These are phyloP conservation scores for Taphrina betulina DNA, from an alignment of 1,139 yeast species.

Conservation along the genomic window DNA sequence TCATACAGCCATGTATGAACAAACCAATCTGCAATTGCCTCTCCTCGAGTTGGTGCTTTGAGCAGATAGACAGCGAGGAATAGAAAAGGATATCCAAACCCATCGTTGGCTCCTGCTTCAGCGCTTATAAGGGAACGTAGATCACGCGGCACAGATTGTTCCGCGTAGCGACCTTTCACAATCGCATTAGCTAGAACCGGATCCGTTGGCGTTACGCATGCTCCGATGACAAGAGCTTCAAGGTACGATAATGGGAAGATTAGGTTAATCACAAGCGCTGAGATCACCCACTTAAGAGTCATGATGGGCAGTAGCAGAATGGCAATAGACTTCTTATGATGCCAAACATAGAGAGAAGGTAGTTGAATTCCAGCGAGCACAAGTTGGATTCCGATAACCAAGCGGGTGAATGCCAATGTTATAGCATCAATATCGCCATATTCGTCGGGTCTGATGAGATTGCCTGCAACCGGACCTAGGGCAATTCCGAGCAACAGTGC, in stretches of 20 bases:
- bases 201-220: slow-evolving; percentile 40
- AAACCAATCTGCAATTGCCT: slow-evolving; percentile 45
- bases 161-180: slow-evolving; percentile 49
- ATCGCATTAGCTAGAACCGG: slow-evolving; percentile 51
- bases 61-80: slow-evolving; percentile 45
- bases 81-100: slow-evolving; percentile 49
- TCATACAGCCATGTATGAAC: slow-evolving; percentile 46
- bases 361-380: slow-evolving; percentile 49
- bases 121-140: slow-evolving; percentile 45
- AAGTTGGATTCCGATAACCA: slow-evolving; percentile 49
- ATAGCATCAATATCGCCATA: slow-evolving; percentile 38
- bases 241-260: slow-evolving; percentile 41
- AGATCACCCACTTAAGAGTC: slow-evolving; percentile 49
- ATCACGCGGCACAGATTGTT: slow-evolving; percentile 43
- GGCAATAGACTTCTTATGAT: slow-evolving; percentile 44
- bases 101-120: slow-evolving; percentile 50
- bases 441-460: slow-evolving; percentile 40
- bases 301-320: slow-evolving; percentile 48
- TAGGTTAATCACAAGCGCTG: slow-evolving; percentile 46
- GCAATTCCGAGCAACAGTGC: slow-evolving; percentile 43
- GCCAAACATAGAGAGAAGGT: slow-evolving; percentile 47
- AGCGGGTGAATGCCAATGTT: slow-evolving; percentile 46
- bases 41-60: slow-evolving; percentile 40
- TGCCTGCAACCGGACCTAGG: slow-evolving; percentile 35
- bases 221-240: slow-evolving; percentile 22